Conservation (phyloP, 768 basidiomycete species). For the Boletus rex-veris region DNA sequence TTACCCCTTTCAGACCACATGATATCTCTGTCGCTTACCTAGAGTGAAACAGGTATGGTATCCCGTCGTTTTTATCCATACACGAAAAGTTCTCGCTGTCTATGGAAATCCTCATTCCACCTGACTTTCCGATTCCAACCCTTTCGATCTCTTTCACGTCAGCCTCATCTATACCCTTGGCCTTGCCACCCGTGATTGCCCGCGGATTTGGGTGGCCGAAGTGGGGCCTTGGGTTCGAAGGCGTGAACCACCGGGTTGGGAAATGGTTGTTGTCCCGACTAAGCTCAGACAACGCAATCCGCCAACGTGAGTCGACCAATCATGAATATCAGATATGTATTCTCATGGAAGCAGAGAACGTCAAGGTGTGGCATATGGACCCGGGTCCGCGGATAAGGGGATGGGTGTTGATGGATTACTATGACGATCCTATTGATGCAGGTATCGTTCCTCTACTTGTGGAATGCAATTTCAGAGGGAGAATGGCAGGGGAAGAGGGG, state of each 20-base stretch:
- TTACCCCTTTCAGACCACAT: neutral
- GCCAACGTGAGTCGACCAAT: neutral
- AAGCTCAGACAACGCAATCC: neutral
- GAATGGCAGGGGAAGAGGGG: constrained; percentile 41
- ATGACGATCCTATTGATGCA: constrained; percentile 49
- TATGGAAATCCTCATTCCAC: constrained; percentile 49
- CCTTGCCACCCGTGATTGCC: constrained; percentile 72
- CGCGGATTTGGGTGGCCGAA: constrained; percentile 82
- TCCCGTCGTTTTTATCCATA: constrained; percentile 76
- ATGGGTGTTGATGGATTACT: constrained; percentile 78
- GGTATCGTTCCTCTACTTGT: constrained; percentile 63
- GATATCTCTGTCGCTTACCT: constrained; percentile 4
- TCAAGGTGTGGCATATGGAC: neutral
- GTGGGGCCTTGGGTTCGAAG: constrained; percentile 76
- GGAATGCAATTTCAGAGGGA: constrained; percentile 72
- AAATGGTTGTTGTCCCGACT: constrained; percentile 66
- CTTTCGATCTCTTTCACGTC: constrained; percentile 81
- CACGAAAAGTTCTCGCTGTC: constrained; percentile 73
- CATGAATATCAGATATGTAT: neutral
- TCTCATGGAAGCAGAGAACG: neutral
- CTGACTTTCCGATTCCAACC: constrained; percentile 37
- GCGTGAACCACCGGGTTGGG: constrained; percentile 75
- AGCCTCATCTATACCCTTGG: constrained; percentile 76
- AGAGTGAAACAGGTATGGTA: constrained; percentile 58
- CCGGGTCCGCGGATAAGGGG: constrained; percentile 53